A percentile compares a stretch with the other conserved stretches of the same genome.
Evolutionary conservation across 2,329 filamentous ascomycete genomes (phyloP).

Genomic region (Mycogone perniciosa): DNA sequence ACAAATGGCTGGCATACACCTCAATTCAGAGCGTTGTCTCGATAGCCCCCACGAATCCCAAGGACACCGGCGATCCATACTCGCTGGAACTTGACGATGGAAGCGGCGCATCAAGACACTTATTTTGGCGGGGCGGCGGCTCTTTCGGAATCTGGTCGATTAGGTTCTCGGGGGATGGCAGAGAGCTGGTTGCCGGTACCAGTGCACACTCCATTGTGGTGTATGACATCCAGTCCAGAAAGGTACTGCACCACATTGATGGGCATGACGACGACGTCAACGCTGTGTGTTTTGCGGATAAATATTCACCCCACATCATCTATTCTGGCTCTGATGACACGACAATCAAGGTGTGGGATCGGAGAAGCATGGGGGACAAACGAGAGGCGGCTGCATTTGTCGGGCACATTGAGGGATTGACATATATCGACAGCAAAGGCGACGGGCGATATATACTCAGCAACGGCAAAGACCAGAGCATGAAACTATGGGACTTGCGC

Average conservation of each 20-base stretch:
- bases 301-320: conserved; percentile 80
- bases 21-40: conserved; percentile 82
- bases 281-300: conserved; percentile 91
- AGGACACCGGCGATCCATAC: conserved; percentile 72
- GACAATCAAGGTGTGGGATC: conserved; percentile 93
- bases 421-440: conserved; percentile 64
- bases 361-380: conserved; percentile 81
- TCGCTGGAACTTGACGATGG: conserved; percentile 58
- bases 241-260: conserved; percentile 64
- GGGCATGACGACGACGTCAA: conserved; percentile 90
- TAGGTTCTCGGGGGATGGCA: conserved; percentile 84
- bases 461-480: conserved; percentile 93
- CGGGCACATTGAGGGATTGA: conserved; percentile 60
- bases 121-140: conserved; percentile 24
- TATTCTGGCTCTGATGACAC: conserved; percentile 95
- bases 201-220: conserved; percentile 74
- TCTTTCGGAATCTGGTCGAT: conserved; percentile 76
- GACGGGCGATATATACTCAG: conserved; percentile 78
- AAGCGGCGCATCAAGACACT: conserved; percentile 6
- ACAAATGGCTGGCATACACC: conserved; percentile 84
- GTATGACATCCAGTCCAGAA: conserved; percentile 81
- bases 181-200: conserved; percentile 86
- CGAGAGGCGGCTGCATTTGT: conserved; percentile 62
- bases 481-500: conserved; percentile 93
- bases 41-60: conserved; percentile 79